These are phyloP conservation scores for Obba rivulosa DNA, from an alignment of 768 basidiomycete genomes.

Conservation along the genomic window DNA sequence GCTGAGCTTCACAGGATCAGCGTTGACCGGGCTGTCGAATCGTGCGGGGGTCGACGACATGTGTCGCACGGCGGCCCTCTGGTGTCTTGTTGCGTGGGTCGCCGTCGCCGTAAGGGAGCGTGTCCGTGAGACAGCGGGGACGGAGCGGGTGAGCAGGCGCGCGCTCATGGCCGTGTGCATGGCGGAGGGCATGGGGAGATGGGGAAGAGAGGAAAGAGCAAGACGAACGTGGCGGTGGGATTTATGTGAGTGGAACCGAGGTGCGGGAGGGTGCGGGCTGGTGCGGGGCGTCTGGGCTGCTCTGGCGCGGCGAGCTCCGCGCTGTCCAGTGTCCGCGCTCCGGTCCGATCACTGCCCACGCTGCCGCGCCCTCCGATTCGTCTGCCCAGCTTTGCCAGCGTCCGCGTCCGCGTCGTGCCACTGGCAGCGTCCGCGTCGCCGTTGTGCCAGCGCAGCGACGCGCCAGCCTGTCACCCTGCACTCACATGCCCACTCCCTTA, in stretches of 20 bases:
- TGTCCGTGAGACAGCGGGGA: conserved; percentile 15
- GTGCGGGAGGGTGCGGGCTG: conserved; percentile 1
- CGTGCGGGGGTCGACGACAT: conserved; percentile 9
- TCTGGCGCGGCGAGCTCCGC: conserved; percentile 1
- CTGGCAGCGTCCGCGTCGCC: too few relatives aligned
- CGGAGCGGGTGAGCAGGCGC: conserved; percentile 18
- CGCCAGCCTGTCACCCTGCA: too few relatives aligned
- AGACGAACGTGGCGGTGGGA: conserved; percentile 8
- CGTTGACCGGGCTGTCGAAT: conserved; percentile 13
- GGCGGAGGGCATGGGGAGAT: conserved; percentile 10
- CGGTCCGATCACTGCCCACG: background rate
- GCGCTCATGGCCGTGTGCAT: conserved; percentile 24
- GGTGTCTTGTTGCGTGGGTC: conserved; percentile 2
- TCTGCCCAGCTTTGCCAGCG: background rate
- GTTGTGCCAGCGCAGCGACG: too few relatives aligned
- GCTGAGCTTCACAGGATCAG: conserved; percentile 7
- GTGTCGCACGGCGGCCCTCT: conserved; percentile 4
- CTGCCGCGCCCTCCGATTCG: background rate
- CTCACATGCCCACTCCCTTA: too few relatives aligned
- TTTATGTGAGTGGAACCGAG: conserved; percentile 11
- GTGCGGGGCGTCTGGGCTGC: conserved; percentile 1
- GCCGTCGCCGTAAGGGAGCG: conserved; percentile 17
- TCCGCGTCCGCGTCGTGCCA: too few relatives aligned
- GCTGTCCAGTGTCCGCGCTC: background rate
- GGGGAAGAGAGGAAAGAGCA: conserved; percentile 11